Base-by-base conservation (phyloP, 2,329 filamentous ascomycete genomes). In the Exophiala viscosa region DNA sequence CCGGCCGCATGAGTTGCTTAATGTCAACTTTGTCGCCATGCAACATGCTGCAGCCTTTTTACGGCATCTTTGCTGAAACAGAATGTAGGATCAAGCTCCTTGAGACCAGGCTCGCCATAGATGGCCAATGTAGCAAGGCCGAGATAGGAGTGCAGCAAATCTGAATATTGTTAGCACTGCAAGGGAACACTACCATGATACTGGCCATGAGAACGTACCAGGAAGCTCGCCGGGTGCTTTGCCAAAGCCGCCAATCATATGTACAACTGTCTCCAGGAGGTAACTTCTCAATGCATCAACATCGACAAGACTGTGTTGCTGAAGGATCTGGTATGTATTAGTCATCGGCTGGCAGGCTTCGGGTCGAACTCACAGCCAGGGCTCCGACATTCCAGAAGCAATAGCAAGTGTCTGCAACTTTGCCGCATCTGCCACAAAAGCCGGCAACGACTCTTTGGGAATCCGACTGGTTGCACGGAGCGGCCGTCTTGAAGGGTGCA, bases 391-490 rank as follows among this genome's bases (percentile, higher is more conserved):
- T 89, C 93, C 93, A 99, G 77, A 92, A 99, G 17, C 84, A 86
- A 69, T 99, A 99, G 72, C 93, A 99, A 0, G 93, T 97, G 70
- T 99, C 93, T 8, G 88, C 87, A 43, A 85, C 79, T 70, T 99
- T 99, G 73, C 96, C 96, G 67, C 83, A 84, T 45, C 93, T 84
- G 20, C 93, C 93, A 64, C 95, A 96, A 72, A 95, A 90, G 8
- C 91, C 93, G 1, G 89, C 79, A 17, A 57, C 52, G 5, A 20
- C 5, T 9, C 39, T 35, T 10, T 45, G 11, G 2, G 28, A 2
- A n/a, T 23, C 17, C 32, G 52, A 45, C 10, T 40, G 20, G 5
- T 14, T n/a, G 18, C 36, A 33, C 43, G 45, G 28, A 2, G 15
- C 8, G 13, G 49, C 39, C 23, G 43, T 35, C 23, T 48, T 36